Evolutionary conservation across 371 early-diverging fungal genomes (phyloP), one percentile per base, ranked within the genome.

Genomic region (Conidiobolus incongruus): DNA sequence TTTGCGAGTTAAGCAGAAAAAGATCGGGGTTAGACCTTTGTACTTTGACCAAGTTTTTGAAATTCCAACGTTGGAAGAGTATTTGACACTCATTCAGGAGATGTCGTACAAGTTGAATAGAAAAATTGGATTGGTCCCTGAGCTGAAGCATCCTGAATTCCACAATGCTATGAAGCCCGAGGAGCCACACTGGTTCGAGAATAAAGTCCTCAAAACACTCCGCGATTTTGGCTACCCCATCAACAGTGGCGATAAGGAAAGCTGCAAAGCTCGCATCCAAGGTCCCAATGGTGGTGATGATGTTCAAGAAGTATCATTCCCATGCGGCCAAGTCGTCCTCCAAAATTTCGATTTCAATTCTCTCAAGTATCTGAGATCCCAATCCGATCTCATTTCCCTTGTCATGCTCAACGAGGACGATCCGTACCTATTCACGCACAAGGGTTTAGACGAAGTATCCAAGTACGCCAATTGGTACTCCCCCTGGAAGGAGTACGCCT

Each of bases 291-390:
- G 21, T 8, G 7, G 38, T 37, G 4, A 37, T n/a, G n/a, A n/a
- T n/a, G n/a, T n/a, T 13, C 10, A 6, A 40, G 46, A 34, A 58
- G 59, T 4, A 48, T 53, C 0, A 26, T 59, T 1, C 47, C 34
- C 7, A 51, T 58, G 46, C 63, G 62, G 48, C 51, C 51, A n/a
- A n/a, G n/a, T n/a, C n/a, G n/a, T n/a, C n/a, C n/a, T n/a, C n/a
- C n/a, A n/a, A n/a, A n/a, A n/a, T 31, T 63, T 61, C 38, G 63
- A 63, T 35, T 42, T 42, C 10, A 60, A 62, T 34, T 48, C 53
- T 0, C 48, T 55, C 16, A 49, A 49, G 30, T 63, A 63, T 17
- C 43, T 60, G 16, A 33, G 53, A 0, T 3, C 16, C 7, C 43
- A 49, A 22, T 51, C 57, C 0, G 38, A 46, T 15, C 41, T 46